Evolutionary conservation across 257 asterid genomes (phyloP).

Genomic region (Catharanthus roseus): DNA sequence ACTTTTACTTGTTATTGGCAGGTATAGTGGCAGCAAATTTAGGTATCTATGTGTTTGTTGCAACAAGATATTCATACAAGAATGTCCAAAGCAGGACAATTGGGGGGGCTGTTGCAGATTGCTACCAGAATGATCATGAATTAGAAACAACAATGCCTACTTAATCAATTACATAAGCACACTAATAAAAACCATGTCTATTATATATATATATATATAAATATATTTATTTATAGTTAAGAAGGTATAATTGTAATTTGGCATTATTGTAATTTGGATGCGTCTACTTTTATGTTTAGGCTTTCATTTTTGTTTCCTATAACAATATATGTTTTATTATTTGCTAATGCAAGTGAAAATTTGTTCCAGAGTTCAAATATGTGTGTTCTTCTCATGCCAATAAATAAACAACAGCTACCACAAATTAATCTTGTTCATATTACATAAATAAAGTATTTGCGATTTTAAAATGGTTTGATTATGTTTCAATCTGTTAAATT

Average conservation of each 20-base stretch:
- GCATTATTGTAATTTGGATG: too few relatives aligned
- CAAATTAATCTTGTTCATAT: too few relatives aligned
- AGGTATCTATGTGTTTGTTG: slow-evolving; percentile 40
- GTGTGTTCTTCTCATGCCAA: too few relatives aligned
- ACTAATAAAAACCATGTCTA: too few relatives aligned
- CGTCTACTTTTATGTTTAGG: neutral
- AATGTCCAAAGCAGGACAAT: slow-evolving; percentile 39
- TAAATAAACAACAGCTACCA: too few relatives aligned
- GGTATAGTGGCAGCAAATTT: slow-evolving; percentile 42
- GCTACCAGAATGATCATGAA: slow-evolving; percentile 27
- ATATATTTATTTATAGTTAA: neutral
- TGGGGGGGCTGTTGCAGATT: slow-evolving; percentile 48
- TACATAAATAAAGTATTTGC: too few relatives aligned
- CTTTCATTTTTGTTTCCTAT: neutral
- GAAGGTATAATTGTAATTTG: neutral
- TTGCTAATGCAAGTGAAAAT: neutral
- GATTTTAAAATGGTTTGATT: too few relatives aligned
- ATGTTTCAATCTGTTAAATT: too few relatives aligned
- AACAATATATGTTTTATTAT: neutral
- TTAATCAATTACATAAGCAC: too few relatives aligned
- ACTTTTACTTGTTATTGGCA: slow-evolving; percentile 41
- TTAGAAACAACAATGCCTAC: slow-evolving; percentile 24
- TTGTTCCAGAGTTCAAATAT: neutral
- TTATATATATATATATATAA: too few relatives aligned
- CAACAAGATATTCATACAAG: slow-evolving; percentile 61